Base-by-base conservation (phyloP, 2,329 filamentous ascomycete species). In the Trematosphaeria pertusa region DNA sequence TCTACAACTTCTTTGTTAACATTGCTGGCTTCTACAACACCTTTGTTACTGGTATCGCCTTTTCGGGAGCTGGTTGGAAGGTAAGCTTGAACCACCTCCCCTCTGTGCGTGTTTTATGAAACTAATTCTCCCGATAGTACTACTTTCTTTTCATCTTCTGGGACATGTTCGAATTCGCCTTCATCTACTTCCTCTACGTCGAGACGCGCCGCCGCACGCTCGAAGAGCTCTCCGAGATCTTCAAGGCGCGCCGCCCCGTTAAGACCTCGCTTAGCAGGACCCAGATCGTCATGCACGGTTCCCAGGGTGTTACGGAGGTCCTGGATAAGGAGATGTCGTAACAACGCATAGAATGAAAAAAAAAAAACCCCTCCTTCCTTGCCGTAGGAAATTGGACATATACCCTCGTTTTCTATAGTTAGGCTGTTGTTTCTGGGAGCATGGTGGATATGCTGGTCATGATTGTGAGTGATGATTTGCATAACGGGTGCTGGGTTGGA, bases 1-100 rank as follows among this genome's bases (percentile, higher is more conserved):
- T 77, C 52, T 77, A 76, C 52, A 76, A 77, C 36, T 70, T 78
- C 46, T 73, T 72, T 58, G 73, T 75, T 41, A 78, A 78, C 40
- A 62, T 77, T 42, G 73, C 74, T 4, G 64, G 65, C 15, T 75
- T 78, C 46, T 75, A 75, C 52, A 77, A 77, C 46, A 76, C 73
- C 0, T 78, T 76, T 50, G 75, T 75, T 0, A 75, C 60, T 49
- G 73, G 73, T 3, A 73, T 73, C 46, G 71, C 70, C 3, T 71
- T 73, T 51, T 54, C 65, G 2, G 56, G 61, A 3, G 68, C 67
- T 3, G 67, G 69, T 1, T 73, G 71, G 71, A 73, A 71, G 56
- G 58, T 66, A 61, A 20, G 56, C 48, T 64, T 41, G 24, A 12
- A 31, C 8, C 15, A 19, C 12, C 36, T 22, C 33, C 19, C 34